Conservation (phyloP, 768 basidiomycete species). For the Leccinellum luteum region DNA sequence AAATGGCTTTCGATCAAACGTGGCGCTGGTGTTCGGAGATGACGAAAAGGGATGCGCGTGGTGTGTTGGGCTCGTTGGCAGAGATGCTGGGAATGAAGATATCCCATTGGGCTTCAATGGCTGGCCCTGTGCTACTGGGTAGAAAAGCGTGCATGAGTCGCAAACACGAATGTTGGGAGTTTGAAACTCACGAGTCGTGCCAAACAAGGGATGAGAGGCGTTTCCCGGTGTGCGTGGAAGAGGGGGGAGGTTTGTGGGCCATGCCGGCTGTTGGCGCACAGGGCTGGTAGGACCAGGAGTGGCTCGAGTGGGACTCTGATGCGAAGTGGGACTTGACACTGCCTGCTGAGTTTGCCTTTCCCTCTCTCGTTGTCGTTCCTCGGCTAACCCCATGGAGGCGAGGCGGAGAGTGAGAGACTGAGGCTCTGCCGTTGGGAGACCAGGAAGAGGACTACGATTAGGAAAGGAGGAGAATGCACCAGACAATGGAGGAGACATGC, state of each 20-base stretch:
- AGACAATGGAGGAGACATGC: conserved; percentile 8
- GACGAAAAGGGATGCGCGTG: conserved; percentile 13
- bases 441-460: conserved; percentile 2
- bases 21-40: conserved; percentile 16
- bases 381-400: conserved; percentile 26
- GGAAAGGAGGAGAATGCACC: conserved; percentile 7
- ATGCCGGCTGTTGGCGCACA: conserved; percentile 19
- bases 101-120: conserved; percentile 11
- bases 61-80: conserved; percentile 25
- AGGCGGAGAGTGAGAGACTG: conserved; percentile 35
- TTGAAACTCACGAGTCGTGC: conserved; percentile 16
- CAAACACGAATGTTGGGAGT: not conserved
- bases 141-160: conserved; percentile 2
- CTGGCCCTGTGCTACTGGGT: conserved; percentile 1
- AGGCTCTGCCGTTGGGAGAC: conserved; percentile 9
- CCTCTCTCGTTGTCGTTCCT: conserved; percentile 19
- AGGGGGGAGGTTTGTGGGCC: conserved; percentile 26
- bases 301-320: conserved; percentile 16
- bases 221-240: conserved; percentile 28
- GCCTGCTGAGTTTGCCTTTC: conserved; percentile 12
- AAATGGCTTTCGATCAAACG: conserved; percentile 22
- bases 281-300: conserved; percentile 9
- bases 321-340: not conserved
- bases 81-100: conserved; percentile 10
- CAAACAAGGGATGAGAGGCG: conserved; percentile 11